Percentiles rank a stretch among this genome's conserved stretches.
Conservation (phyloP, 495 filamentous ascomycete species). For the Lophiostoma macrostomum region DNA sequence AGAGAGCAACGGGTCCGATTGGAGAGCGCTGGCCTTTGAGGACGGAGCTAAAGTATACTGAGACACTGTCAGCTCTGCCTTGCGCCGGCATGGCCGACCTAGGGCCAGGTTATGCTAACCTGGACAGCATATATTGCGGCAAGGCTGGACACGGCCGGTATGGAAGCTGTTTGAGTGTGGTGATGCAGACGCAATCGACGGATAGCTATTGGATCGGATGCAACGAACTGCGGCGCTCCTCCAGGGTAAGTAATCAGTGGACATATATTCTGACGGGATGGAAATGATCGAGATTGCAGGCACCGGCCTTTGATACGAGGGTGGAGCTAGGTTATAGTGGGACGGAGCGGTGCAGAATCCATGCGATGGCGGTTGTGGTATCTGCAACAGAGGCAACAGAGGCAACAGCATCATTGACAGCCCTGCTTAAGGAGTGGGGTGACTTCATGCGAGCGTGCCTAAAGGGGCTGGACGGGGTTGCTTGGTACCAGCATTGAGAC, state of each 20-base stretch:
- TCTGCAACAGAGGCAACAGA: constrained; percentile 3
- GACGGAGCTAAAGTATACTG: not conserved
- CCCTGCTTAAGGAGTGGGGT: constrained; percentile 9
- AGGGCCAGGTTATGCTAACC: constrained; percentile 7
- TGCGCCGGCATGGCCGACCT: constrained; percentile 13
- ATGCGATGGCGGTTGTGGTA: constrained; percentile 16
- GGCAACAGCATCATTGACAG: constrained; percentile 12
- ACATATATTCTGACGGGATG: constrained; percentile 15
- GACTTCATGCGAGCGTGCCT: constrained; percentile 11
- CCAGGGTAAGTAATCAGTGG: constrained; percentile 12
- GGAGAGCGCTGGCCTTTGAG: constrained; percentile 1
- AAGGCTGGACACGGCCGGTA: constrained; percentile 9
- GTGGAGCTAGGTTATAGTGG: constrained; percentile 11
- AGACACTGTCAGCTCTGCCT: constrained; percentile 18
- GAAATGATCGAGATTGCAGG: constrained; percentile 12
- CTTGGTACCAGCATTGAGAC: constrained; percentile 8
- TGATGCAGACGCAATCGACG: constrained; percentile 17
- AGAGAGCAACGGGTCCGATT: too few species aligned
- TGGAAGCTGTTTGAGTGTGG: constrained; percentile 14
- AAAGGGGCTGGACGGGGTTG: constrained; percentile 5
- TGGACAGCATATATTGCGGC: constrained; percentile 16
- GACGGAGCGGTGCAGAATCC: constrained; percentile 10
- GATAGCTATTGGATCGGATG: constrained; percentile 15
- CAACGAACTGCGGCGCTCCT: constrained; percentile 16
- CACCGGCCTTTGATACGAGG: constrained; percentile 12